A percentile compares a stretch with the other conserved stretches of the same genome.
Conservation (phyloP, 208 protist species). For the Wallacemonas rigidus region DNA sequence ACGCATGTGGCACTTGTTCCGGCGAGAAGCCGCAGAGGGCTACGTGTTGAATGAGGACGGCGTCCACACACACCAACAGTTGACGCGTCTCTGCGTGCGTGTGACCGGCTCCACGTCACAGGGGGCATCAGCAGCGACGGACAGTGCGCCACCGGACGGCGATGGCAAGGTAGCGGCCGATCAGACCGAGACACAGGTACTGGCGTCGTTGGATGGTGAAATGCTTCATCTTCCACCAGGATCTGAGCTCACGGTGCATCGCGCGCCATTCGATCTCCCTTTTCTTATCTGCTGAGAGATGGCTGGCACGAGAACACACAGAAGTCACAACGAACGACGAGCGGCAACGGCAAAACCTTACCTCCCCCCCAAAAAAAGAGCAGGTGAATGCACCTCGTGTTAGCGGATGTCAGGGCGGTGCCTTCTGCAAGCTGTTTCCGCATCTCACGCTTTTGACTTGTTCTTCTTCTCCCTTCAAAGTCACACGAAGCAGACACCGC, state of each 20-base stretch:
- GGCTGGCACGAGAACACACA: background rate
- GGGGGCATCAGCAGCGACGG: background rate
- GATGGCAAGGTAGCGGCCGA: slow-evolving; percentile 6
- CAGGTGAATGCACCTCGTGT: too few relatives aligned
- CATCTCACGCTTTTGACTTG: too few relatives aligned
- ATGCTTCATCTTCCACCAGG: slow-evolving; percentile 43
- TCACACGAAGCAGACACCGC: too few relatives aligned
- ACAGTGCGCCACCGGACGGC: too few relatives aligned
- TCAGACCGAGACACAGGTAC: background rate
- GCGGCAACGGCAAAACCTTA: too few relatives aligned
- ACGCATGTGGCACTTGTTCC: slow-evolving; percentile 81
- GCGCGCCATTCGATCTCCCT: slow-evolving; percentile 27
- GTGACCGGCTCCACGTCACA: slow-evolving; percentile 7
- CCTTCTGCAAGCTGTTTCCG: too few relatives aligned
- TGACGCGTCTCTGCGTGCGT: slow-evolving; percentile 39
- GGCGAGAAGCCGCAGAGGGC: slow-evolving; percentile 64
- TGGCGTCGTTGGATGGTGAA: slow-evolving; percentile 73
- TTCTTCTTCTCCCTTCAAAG: too few relatives aligned
- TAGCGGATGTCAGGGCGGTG: too few relatives aligned
- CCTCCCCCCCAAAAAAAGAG: too few relatives aligned
- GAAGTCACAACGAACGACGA: background rate
- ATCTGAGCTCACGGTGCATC: slow-evolving; percentile 42
- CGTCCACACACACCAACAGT: slow-evolving; percentile 45
- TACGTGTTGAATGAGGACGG: slow-evolving; percentile 79
- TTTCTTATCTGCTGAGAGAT: slow-evolving; percentile 39